A percentile compares a stretch with the other conserved stretches of the same genome.
phyloP scores from a whole-genome alignment of 208 protist species.

The Acanthamoeba royreba region DNA sequence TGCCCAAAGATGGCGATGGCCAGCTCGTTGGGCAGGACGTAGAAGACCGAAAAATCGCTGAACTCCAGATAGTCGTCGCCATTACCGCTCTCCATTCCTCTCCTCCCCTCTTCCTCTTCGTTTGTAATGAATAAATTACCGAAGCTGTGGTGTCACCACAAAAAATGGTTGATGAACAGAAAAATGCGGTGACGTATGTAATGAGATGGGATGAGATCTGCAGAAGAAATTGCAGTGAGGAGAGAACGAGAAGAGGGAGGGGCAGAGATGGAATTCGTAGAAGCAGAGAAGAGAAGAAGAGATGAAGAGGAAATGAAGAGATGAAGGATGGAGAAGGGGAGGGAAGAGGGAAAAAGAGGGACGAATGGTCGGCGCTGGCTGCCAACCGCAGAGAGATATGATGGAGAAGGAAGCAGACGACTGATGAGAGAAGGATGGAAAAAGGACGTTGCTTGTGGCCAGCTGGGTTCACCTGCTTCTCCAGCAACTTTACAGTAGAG shows the following conservation, averaged over 20 bases:
- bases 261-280: neutral
- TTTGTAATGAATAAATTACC: too few species aligned
- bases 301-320: neutral
- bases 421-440: too few species aligned
- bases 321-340: neutral
- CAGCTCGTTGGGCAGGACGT: neutral
- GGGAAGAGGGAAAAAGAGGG: neutral
- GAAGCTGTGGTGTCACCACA: too few species aligned
- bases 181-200: too few species aligned
- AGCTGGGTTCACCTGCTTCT: too few species aligned
- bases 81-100: neutral
- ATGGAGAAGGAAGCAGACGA: too few species aligned
- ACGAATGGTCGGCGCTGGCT: too few species aligned
- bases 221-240: neutral
- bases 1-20: neutral
- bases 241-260: neutral
- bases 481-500: too few species aligned
- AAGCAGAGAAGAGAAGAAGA: neutral
- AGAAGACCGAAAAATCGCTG: neutral
- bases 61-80: neutral
- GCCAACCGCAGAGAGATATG: too few species aligned
- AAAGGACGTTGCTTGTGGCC: too few species aligned
- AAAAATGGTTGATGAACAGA: too few species aligned
- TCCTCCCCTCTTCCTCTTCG: neutral
- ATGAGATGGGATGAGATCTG: too few species aligned